Base-by-base conservation (phyloP, 306 rosid species). In the Rosa multiflora region DNA sequence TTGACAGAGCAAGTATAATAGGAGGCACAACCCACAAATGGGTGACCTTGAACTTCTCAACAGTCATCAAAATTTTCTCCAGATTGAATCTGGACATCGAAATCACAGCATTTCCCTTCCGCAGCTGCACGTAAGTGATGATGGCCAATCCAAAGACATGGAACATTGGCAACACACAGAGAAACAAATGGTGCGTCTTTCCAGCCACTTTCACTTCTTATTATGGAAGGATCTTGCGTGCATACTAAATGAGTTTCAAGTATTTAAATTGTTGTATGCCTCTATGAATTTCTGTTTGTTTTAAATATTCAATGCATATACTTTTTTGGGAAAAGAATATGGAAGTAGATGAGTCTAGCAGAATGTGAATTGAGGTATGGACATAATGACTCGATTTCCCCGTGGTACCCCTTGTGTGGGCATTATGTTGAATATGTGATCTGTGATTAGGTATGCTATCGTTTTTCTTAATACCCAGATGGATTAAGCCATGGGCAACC, bases 1-100 rank as follows among this genome's bases (percentile, higher is more conserved):
- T 94, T 0, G 91, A 89, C 89, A 94, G 67, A 63, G 92, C 97
- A 71, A 92, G 89, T 15, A 94, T 55, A 0, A 92, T 85, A 1
- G 98, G 97, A 76, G 97, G 98, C 88, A 92, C 98, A 18, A 89
- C 64, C 98, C 97, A 92, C 73, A 94, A 0, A 51, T 89, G 84
- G 8, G 92, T 89, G 49, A 94, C 90, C 80, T 68, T 88, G 32
- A 89, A 76, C 87, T 72, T 89, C 88, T 90, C 93, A 59, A 92
- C 76, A 0, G 85, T 85, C 79, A 37, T 81, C 77, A 94, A 55
- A 58, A 88, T 43, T 80, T 70, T 84, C 84, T 88, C 87, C 20
- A 94, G 78, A 70, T 87, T 84, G 61, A 94, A 92, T 47, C 74
- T 86, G 68, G 76, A 70, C 94, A 90, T 82, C 0, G 75, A 78